These are phyloP conservation scores for Metrosideros polymorpha DNA, from an alignment of 441 rosid genomes.

Conservation along the genomic window DNA sequence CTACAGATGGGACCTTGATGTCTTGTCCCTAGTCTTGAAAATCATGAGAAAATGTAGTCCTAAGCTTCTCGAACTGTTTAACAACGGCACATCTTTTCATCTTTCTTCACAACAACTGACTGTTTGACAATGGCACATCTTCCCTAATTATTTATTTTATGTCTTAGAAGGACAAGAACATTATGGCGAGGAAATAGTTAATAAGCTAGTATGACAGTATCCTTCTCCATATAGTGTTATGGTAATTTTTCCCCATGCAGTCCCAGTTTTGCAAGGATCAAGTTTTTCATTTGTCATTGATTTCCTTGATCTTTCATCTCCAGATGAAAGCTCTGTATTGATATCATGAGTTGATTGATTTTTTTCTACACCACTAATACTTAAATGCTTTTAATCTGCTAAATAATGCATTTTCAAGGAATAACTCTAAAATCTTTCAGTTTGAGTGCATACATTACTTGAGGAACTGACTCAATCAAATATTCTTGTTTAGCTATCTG, in stretches of 20 bases:
- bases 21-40: not conserved
- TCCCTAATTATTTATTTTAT: not conserved
- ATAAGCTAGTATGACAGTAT: not conserved
- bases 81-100: not conserved
- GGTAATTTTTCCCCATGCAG: not conserved
- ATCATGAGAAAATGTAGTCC: not conserved
- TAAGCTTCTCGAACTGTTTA: not conserved
- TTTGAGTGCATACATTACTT: not conserved
- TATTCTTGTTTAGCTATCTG: not conserved
- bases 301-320: not conserved
- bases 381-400: not conserved
- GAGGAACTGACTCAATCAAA: not conserved
- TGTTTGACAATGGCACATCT: not conserved
- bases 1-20: not conserved
- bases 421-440: not conserved
- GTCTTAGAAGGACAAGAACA: not conserved
- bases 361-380: not conserved
- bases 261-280: not conserved
- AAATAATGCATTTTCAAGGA: not conserved
- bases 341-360: not conserved
- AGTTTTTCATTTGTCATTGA: not conserved
- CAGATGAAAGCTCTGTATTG: not conserved
- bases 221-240: not conserved
- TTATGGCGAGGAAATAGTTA: not conserved
- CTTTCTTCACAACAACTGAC: not conserved